phyloP scores from a whole-genome alignment of 345 rosid genomes.

The Pistacia atlantica region DNA sequence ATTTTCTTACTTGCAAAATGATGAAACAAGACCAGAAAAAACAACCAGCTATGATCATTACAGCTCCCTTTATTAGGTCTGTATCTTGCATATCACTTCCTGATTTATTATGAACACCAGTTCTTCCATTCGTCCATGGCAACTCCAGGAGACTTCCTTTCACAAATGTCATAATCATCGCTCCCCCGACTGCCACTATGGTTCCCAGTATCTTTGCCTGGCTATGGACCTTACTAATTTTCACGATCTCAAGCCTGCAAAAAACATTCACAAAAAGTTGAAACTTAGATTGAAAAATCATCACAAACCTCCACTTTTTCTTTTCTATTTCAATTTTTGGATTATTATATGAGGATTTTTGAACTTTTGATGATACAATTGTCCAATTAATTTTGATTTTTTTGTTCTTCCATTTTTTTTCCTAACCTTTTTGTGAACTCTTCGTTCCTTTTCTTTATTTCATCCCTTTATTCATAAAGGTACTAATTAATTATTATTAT shows the following conservation, averaged over 20 bases:
- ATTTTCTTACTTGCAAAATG: slow-evolving; percentile 52
- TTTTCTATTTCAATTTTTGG: too few species aligned
- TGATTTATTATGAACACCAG: neutral
- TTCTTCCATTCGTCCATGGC: slow-evolving; percentile 25
- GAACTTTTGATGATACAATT: too few species aligned
- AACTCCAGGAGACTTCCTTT: slow-evolving; percentile 38
- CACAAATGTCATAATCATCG: slow-evolving; percentile 50
- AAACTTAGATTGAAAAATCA: neutral
- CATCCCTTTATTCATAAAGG: too few species aligned
- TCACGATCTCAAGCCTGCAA: slow-evolving; percentile 45
- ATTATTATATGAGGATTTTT: too few species aligned
- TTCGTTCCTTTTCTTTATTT: neutral
- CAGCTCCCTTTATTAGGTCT: slow-evolving; percentile 49
- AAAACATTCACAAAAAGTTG: neutral
- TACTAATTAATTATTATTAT: too few species aligned
- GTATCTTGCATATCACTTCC: slow-evolving; percentile 13
- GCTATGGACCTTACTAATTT: slow-evolving; percentile 31
- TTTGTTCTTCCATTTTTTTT: too few species aligned
- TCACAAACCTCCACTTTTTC: too few species aligned
- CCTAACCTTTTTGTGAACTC: too few species aligned
- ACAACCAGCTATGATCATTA: slow-evolving; percentile 59
- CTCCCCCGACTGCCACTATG: slow-evolving; percentile 46
- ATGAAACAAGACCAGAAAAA: slow-evolving; percentile 73
- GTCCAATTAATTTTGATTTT: too few species aligned
- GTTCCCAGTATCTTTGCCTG: slow-evolving; percentile 50